Percentiles rank a stretch among this genome's conserved stretches.
Conservation (phyloP, 257 asterid genomes). For the Jacaranda mimosifolia region DNA sequence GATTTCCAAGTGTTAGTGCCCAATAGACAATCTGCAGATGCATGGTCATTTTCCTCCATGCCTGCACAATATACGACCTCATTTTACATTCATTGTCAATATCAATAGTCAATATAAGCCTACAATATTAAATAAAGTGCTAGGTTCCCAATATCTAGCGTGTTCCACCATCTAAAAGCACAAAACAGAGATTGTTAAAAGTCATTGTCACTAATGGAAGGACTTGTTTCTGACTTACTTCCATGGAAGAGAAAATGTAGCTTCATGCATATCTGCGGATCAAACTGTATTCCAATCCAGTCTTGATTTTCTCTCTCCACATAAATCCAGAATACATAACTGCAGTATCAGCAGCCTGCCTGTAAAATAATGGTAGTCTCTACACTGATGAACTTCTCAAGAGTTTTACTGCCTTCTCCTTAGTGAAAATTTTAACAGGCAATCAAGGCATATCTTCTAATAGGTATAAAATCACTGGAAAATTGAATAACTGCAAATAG, state of each 20-base stretch:
- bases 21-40: background rate
- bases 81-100: background rate
- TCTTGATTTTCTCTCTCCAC: background rate
- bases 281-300: background rate
- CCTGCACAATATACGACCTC: background rate
- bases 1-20: background rate
- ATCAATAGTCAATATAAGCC: background rate
- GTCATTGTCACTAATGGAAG: background rate
- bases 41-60: conserved; percentile 4
- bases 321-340: background rate
- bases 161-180: background rate
- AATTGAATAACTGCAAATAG: background rate
- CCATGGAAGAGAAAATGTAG: background rate
- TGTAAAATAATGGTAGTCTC: background rate
- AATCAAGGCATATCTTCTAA: background rate
- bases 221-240: background rate
- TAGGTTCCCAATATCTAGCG: background rate
- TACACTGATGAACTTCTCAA: background rate
- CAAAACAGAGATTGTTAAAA: background rate
- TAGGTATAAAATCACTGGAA: background rate
- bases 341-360: background rate
- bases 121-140: background rate
- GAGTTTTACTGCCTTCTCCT: background rate
- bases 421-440: background rate
- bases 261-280: background rate